Percentiles rank a stretch among this genome's conserved stretches.
These are phyloP conservation scores for Crotalaria pallida DNA, from an alignment of 306 rosid species.

Conservation along the genomic window DNA sequence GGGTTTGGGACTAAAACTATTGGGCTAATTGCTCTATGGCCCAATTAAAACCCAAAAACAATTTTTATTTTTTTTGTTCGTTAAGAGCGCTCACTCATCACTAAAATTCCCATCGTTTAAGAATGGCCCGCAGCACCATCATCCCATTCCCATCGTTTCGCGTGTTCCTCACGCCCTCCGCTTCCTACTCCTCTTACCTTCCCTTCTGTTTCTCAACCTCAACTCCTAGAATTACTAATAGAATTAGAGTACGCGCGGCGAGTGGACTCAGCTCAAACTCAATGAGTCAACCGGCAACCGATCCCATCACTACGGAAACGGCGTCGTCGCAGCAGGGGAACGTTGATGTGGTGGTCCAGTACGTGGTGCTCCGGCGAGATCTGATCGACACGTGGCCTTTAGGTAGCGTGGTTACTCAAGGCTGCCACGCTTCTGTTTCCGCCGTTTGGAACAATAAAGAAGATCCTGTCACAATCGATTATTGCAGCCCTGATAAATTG, in stretches of 20 bases:
- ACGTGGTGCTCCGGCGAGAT: conserved; percentile 93
- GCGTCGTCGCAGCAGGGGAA: conserved; percentile 16
- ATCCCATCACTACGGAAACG: neutral
- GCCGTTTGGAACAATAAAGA: conserved; percentile 72
- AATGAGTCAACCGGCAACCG: conserved; percentile 58
- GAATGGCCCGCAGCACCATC: conserved; percentile 50
- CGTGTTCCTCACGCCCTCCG: conserved; percentile 21
- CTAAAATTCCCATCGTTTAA: too few relatives aligned
- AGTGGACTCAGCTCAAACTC: conserved; percentile 33
- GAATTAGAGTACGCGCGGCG: conserved; percentile 18
- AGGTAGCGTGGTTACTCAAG: conserved; percentile 83
- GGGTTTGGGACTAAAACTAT: too few relatives aligned
- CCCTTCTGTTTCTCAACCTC: conserved; percentile 5
- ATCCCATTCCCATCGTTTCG: conserved; percentile 30
- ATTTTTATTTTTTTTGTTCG: too few relatives aligned
- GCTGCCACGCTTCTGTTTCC: conserved; percentile 85
- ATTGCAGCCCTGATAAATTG: conserved; percentile 64
- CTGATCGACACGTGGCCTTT: conserved; percentile 81
- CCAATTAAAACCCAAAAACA: too few relatives aligned
- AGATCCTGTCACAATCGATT: conserved; percentile 53
- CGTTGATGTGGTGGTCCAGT: conserved; percentile 62
- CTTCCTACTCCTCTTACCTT: conserved; percentile 18
- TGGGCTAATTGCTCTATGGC: too few relatives aligned
- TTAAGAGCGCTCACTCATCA: too few relatives aligned
- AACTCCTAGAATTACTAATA: neutral